Conservation (phyloP, 2,329 filamentous ascomycete species). For the Huntiella omanensis region DNA sequence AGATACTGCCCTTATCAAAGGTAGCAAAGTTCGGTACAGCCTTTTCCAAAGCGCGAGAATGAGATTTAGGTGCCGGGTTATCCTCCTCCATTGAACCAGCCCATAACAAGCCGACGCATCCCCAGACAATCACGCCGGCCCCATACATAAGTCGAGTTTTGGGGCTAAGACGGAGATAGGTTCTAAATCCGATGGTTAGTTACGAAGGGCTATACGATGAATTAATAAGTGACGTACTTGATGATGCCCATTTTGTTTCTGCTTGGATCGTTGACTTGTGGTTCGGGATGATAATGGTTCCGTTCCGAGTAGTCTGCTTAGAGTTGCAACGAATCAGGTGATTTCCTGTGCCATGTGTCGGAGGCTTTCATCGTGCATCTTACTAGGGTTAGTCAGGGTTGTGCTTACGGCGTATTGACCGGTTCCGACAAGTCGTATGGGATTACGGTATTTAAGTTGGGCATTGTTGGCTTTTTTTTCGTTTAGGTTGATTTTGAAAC, state of each 20-base stretch:
- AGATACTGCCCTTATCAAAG: conserved; percentile 25
- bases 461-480: background rate
- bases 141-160: conserved; percentile 56
- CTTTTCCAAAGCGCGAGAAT: conserved; percentile 46
- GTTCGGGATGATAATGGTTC: too few relatives aligned
- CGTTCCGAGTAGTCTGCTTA: too few relatives aligned
- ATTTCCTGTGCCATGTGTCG: background rate
- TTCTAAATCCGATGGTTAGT: background rate
- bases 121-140: conserved; percentile 58
- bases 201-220: background rate
- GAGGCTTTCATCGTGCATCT: background rate
- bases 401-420: background rate
- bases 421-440: too few relatives aligned
- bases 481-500: background rate
- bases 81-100: conserved; percentile 55
- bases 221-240: background rate
- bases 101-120: conserved; percentile 50
- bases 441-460: background rate
- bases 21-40: conserved; percentile 42
- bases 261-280: too few relatives aligned
- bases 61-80: conserved; percentile 54
- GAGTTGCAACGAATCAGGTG: too few relatives aligned
- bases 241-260: background rate
- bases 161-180: conserved; percentile 50
- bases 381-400: background rate